Base-by-base conservation (phyloP, 208 protist genomes). In the Trypanosoma rangeli region DNA sequence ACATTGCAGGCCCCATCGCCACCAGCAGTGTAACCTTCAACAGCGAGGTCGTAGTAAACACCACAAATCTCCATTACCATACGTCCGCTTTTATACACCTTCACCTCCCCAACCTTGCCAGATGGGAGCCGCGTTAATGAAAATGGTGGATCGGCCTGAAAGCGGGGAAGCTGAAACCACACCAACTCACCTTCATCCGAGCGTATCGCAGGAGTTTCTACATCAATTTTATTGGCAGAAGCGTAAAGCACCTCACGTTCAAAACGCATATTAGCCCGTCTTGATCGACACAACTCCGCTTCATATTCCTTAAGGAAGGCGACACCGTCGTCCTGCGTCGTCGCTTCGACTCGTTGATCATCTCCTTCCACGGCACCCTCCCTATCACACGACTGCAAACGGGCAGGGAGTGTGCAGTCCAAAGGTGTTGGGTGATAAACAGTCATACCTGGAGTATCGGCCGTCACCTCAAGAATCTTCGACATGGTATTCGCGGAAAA, bases 81-180 rank as follows among this genome's bases (percentile, higher is more conserved):
- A 28, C 90, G 85, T 10, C 90, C 90, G 56, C 86, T 93, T 49
- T 77, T 78, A 39, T 90, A 80, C 64, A 95, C 84, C 64, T 89
- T 85, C 28, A 95, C 46, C 66, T 93, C 86, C 7, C 90, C 90
- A 12, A 93, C 68, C 68, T 95, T 93, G 15, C 85, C 86, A 12
- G 87, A 73, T 49, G 86, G 82, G 29, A 89, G 49, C 46, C 87
- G 63, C 16, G 49, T 64, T 31, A 89, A 68, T 33, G 64, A 62
- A 64, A 91, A 90, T 15, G 87, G 82, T 28, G 74, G 55, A 31
- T 84, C 69, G 5, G 59, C 68, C 44, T 85, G 79, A 72, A 93
- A 92, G 7, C 82, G 86, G 18, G 90, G 90, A 48, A 95, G 53
- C 73, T 95, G 90, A 76, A 93, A 76, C 86, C 87, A 95, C 37